Conservation (phyloP, 768 basidiomycete species). For the Lactarius sp. region DNA sequence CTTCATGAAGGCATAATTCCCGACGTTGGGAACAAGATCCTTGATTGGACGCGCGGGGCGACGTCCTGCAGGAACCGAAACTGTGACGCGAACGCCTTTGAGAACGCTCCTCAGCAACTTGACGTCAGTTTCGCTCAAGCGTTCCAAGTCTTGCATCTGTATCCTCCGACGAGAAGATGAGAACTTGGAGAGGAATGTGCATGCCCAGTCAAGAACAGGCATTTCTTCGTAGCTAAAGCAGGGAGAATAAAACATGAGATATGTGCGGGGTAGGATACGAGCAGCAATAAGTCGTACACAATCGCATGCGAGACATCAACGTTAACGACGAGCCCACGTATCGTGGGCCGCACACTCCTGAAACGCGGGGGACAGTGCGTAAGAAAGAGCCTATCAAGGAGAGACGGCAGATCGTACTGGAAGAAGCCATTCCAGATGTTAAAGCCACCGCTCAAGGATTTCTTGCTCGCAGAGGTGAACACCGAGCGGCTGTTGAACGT, state of each 20-base stretch:
- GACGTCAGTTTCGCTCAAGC: not conserved
- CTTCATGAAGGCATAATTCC: constrained; percentile 13
- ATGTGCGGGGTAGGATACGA: not conserved
- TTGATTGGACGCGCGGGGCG: constrained; percentile 20
- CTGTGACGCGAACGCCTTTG: constrained; percentile 15
- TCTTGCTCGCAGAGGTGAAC: constrained; percentile 14
- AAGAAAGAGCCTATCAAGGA: not conserved
- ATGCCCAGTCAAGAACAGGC: constrained; percentile 21
- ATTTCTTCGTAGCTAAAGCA: constrained; percentile 15
- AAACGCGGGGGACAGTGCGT: not conserved
- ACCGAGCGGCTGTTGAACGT: constrained; percentile 23
- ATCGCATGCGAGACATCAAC: constrained; percentile 22
- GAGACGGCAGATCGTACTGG: constrained; percentile 3
- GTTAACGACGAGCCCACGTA: constrained; percentile 18
- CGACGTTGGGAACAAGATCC: constrained; percentile 12
- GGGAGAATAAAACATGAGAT: not conserved
- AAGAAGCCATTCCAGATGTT: constrained; percentile 25
- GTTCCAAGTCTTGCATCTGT: constrained; percentile 11
- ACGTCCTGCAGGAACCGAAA: constrained; percentile 10
- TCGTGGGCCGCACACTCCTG: constrained; percentile 23
- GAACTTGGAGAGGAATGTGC: constrained; percentile 16
- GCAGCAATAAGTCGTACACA: constrained; percentile 2
- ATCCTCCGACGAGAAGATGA: not conserved
- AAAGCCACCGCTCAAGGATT: constrained; percentile 20
- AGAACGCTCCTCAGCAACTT: constrained; percentile 15